Evolutionary conservation across 2,329 filamentous ascomycete species (phyloP).

Genomic region (Phaeophleospora eucalypticola): DNA sequence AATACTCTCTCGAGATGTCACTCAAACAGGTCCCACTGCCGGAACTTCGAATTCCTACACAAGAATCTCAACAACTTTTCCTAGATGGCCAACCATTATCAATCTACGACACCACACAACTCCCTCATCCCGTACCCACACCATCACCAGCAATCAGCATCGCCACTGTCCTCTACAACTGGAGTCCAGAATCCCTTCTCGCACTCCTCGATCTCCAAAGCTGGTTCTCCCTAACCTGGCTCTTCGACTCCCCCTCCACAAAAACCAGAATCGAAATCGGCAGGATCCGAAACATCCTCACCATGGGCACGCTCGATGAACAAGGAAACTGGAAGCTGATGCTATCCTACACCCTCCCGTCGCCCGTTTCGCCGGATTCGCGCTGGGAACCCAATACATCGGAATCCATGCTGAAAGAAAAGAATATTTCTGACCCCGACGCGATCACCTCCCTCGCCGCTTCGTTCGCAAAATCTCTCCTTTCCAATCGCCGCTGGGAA

Average conservation of each 20-base stretch:
- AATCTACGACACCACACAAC: too few species aligned
- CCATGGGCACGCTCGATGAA: slow-evolving; percentile 15
- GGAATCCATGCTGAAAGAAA: slow-evolving; percentile 25
- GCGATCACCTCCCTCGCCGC: slow-evolving; percentile 9
- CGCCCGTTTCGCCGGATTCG: neutral
- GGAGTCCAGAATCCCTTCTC: slow-evolving; percentile 16
- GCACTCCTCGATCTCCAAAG: slow-evolving; percentile 18
- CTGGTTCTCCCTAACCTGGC: slow-evolving; percentile 24
- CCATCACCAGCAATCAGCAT: slow-evolving; percentile 17
- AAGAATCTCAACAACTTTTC: too few species aligned
- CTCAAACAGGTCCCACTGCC: too few species aligned
- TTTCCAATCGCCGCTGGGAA: slow-evolving; percentile 13
- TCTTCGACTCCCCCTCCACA: neutral
- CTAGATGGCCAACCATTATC: too few species aligned
- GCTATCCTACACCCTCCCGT: slow-evolving; percentile 8
- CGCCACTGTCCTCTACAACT: slow-evolving; percentile 20
- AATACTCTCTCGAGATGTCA: too few species aligned
- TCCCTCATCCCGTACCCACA: too few species aligned
- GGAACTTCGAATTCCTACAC: too few species aligned
- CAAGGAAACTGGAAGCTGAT: slow-evolving; percentile 18
- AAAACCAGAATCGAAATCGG: slow-evolving; percentile 19
- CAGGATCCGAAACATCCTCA: slow-evolving; percentile 19
- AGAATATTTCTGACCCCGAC: slow-evolving; percentile 17
- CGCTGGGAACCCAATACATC: slow-evolving; percentile 16
- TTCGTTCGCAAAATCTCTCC: slow-evolving; percentile 11